These are phyloP conservation scores for Cystoisospora suis DNA, from an alignment of 169 alveolate species.

Conservation along the genomic window DNA sequence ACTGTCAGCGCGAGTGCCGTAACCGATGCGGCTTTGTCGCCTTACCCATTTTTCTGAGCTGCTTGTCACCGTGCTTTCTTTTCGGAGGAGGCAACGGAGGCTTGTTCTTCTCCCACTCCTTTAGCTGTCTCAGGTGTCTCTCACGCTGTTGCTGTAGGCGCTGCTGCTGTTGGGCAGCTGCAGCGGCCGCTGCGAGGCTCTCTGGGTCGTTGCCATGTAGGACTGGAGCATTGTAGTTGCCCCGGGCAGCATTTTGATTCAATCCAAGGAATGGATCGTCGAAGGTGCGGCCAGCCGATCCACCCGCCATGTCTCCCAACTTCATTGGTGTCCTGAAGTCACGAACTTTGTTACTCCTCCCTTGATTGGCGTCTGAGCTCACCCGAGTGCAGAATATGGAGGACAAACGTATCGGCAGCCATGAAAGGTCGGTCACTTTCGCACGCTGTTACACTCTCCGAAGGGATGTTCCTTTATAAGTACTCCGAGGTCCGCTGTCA, in stretches of 20 bases:
- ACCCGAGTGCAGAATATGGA: no score
- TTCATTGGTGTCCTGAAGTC: constrained; percentile 33
- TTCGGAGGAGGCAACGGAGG: constrained; percentile 83
- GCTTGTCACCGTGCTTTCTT: constrained; percentile 75
- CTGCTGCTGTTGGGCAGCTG: constrained; percentile 66
- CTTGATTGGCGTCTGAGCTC: no score
- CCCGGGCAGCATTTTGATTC: constrained; percentile 27
- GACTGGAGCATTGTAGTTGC: constrained; percentile 60
- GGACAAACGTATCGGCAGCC: no score
- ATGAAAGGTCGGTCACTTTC: no score
- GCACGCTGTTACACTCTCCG: no score
- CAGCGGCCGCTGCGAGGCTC: constrained; percentile 54
- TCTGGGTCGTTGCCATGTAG: constrained; percentile 32
- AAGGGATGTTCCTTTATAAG: no score
- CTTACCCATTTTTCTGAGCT: constrained; percentile 64
- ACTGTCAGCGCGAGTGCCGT: no score
- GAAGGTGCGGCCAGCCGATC: neutral
- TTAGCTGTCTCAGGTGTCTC: constrained; percentile 76
- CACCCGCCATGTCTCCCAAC: neutral
- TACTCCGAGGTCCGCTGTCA: no score
- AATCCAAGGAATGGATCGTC: constrained; percentile 53
- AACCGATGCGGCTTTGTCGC: neutral
- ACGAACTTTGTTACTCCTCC: neutral
- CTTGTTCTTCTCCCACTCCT: constrained; percentile 84
- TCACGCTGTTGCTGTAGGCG: constrained; percentile 70